Base-by-base conservation (phyloP, 495 filamentous ascomycete genomes). In the Aspergillus baeticus region DNA sequence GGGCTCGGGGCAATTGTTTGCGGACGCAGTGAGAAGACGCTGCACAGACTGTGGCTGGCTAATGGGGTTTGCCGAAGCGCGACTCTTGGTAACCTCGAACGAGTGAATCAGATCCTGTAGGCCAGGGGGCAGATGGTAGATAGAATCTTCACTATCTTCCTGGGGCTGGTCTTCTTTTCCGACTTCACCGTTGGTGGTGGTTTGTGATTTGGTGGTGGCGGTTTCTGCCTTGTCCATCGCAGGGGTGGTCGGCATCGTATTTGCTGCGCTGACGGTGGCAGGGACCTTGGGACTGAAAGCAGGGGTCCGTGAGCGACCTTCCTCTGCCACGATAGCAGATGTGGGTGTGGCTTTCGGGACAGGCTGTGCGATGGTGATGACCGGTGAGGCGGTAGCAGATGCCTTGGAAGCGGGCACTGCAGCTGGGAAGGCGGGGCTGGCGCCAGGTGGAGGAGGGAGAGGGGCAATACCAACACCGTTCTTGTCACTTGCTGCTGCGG, bases 401-500 rank as follows among this genome's bases (percentile, higher is more conserved):
- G 77, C 67, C 60, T 72, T 81, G 34, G 73, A 72, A 17, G 63
- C 68, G 22, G 78, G 71, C 22, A 77, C 50, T n/a, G 69, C 71
- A 57, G 67, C 51, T 10, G 74, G 77, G 57, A 74, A 73, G 36
- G 76, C 69, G 57, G 77, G 70, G 59, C 79, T 70, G 31, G 78
- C 67, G 48, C 86, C 86, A n/a, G 90, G 91, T 64, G 92, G 92
- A 42, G 92, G 92, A 21, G 92, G 92, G 54, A 97, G 77, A 15
- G 92, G 92, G 23, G 91, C 84, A 60, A 97, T 96, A n/a, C 92
- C 92, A 10, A 96, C 87, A 14, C 82, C 82, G 63, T 77, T 87
- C 67, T 92, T 95, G 68, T 96, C 92, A 69, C 87, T 94, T 44
- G 94, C 91, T 10, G 95, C 95, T 1, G 94, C 94, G 0, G 94